Evolutionary conservation across 495 filamentous ascomycete species (phyloP), one percentile per base, ranked within the genome.

Genomic region (Polyplosphaeria fusca): DNA sequence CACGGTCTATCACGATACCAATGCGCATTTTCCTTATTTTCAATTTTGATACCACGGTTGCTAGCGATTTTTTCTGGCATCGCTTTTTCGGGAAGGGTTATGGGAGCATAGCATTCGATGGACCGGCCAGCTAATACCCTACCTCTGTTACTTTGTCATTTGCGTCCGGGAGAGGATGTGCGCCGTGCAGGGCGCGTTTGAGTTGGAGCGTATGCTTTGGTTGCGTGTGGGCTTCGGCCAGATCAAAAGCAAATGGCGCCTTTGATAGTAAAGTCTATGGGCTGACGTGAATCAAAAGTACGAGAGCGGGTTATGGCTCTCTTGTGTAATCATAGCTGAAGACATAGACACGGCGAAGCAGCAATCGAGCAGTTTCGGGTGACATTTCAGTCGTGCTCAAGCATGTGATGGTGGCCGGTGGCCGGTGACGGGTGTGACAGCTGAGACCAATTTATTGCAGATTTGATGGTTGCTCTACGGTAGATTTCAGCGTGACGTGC

Each of bases 11-110:
- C 28, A 63, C 43, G 60, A 63, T 54, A 37, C 42, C 54, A 49
- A 63, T 51, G 60, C 32, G 38, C 46, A 16, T 44, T 47, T 52
- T 46, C 25, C 23, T 43, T 58, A 30, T 63, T 53, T 25, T 26
- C 51, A 37, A 27, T 52, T 46, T 52, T 58, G 61, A 64, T 64
- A 64, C 61, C 61, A 64, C 60, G 56, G 44, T 51, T 58, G 60
- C 61, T 49, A 50, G 47, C 50, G 27, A 13, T 40, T 26, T 49
- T 32, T 48, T 47, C 38, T 43, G 30, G 30, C 30, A 35, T 7
- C 14, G 7, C 7, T 35, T 7, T 35, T 35, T 7, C 7, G 30
- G 30, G 14, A 35, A 35, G 14, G 30, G 30, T 7, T 35, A n/a
- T n/a, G n/a, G n/a, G n/a, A n/a, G n/a, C n/a, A 35, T 35, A 35